Evolutionary conservation across 2,329 filamentous ascomycete genomes (phyloP).

Genomic region (Cercospora sesami): DNA sequence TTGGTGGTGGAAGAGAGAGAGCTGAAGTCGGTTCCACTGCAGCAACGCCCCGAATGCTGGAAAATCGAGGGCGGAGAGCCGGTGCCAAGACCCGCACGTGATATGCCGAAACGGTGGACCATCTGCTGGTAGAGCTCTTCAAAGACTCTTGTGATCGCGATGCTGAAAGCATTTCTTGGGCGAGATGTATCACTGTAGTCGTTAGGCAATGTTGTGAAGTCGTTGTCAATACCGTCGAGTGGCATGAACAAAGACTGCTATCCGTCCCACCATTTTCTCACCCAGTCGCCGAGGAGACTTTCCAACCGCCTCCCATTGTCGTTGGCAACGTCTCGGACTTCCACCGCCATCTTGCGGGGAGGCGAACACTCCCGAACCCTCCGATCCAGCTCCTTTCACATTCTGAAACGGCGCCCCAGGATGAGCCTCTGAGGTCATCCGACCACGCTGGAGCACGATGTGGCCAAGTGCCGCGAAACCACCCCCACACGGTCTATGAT

Average conservation of each 20-base stretch:
- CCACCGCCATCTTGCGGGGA: background rate
- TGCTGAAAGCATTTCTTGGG: background rate
- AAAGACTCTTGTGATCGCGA: no score
- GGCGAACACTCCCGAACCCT: background rate
- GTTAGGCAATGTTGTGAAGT: background rate
- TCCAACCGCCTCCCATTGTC: background rate
- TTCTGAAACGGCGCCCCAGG: background rate
- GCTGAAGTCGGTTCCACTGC: conserved; percentile 6
- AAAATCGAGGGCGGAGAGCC: conserved; percentile 7
- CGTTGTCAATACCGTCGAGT: background rate
- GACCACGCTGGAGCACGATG: background rate
- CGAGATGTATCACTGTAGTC: no score
- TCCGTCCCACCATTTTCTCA: background rate
- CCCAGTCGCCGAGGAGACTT: background rate
- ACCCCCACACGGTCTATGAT: no score
- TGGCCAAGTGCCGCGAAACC: no score
- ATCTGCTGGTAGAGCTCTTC: no score
- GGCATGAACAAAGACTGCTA: background rate
- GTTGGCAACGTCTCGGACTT: background rate
- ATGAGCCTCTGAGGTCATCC: background rate
- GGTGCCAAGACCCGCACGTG: conserved; percentile 2
- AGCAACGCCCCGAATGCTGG: background rate
- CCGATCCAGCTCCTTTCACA: background rate
- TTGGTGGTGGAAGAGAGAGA: background rate
- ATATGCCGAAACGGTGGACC: background rate